A percentile compares a stretch with the other conserved stretches of the same genome.
Evolutionary conservation across 352 stramenopile genomes (phyloP).

Genomic region (Pseudoperonospora humuli): DNA sequence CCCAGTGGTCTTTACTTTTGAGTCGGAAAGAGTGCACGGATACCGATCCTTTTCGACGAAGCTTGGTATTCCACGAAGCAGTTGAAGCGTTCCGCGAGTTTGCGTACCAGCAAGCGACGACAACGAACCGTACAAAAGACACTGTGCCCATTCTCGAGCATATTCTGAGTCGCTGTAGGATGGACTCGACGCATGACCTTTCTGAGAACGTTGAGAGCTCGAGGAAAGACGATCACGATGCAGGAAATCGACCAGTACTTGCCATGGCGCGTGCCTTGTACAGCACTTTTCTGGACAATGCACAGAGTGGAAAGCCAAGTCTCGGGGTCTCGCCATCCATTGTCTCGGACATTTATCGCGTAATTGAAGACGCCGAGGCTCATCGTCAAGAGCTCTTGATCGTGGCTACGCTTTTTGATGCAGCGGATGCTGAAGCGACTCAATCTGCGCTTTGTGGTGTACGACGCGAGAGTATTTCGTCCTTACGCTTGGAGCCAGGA

Average conservation of each 20-base stretch:
- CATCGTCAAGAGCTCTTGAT: slow-evolving; percentile 4
- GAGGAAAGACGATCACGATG: neutral
- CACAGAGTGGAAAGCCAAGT: neutral
- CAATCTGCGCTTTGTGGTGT: slow-evolving; percentile 28
- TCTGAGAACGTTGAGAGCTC: neutral
- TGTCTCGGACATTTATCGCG: slow-evolving; percentile 23
- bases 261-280: slow-evolving; percentile 18
- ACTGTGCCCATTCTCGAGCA: slow-evolving; percentile 3
- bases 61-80: slow-evolving; percentile 47
- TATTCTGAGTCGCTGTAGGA: slow-evolving; percentile 17
- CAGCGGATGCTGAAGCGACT: slow-evolving; percentile 46
- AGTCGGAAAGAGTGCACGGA: neutral
- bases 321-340: slow-evolving; percentile 21
- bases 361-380: slow-evolving; percentile 4
- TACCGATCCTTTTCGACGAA: slow-evolving; percentile 20
- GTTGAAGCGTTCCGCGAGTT: slow-evolving; percentile 42
- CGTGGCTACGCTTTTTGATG: slow-evolving; percentile 37
- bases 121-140: neutral
- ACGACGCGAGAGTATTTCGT: slow-evolving; percentile 1
- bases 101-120: slow-evolving; percentile 1
- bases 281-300: slow-evolving; percentile 9
- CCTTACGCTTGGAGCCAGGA: neutral
- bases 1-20: neutral
- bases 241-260: neutral
- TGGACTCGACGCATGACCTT: slow-evolving; percentile 9